Base-by-base conservation (phyloP, 331 rosid genomes). In the Malus hybrid region DNA sequence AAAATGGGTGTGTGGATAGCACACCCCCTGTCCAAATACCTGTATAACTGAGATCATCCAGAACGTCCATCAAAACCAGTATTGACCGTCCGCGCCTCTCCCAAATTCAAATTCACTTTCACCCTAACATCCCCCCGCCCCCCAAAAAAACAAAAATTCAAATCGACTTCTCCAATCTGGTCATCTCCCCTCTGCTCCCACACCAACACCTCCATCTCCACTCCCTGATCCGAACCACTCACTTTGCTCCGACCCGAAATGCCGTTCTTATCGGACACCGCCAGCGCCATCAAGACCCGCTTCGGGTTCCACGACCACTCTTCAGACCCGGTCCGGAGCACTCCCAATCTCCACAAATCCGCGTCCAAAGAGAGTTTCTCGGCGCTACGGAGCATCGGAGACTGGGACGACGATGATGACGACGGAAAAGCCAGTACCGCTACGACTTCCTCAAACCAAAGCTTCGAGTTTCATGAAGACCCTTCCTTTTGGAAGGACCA, bases 401-500 rank as follows among this genome's bases (percentile, higher is more conserved):
- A 79, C 42, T 90, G 86, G 83, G 88, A 83, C 10, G 89, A 85
- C 32, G 82, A 79, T 6, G 88, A 86, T 20, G 83, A 71, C 6
- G 85, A 13, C 55, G 80, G 28, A 4, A 32, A 36, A 28, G 84
- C 66, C 66, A 80, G 74, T 64, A 79, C 84, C 57, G 73, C 74
- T 70, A 44, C 79, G 34, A 84, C 78, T 77, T 81, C 91, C 16
- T 83, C 92, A 0, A 63, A 74, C 70, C 95, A 83, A 69, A 85
- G 88, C 82, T 94, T 92, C 63, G 99, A 94, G 86, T 55, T 94
- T 33, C 53, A 18, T 4, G 97, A 94, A 50, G 99, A 92, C 57
- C 97, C 99, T 19, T 85, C 97, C 42, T 94, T 94, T 82, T 94
- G 99, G 99, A 92, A 87, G 81, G 99, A 92, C 73, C 96, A 92